A percentile compares a stretch with the other conserved stretches of the same genome.
phyloP scores from a whole-genome alignment of 2,329 filamentous ascomycete species.

The Geosmithia putterillii region DNA sequence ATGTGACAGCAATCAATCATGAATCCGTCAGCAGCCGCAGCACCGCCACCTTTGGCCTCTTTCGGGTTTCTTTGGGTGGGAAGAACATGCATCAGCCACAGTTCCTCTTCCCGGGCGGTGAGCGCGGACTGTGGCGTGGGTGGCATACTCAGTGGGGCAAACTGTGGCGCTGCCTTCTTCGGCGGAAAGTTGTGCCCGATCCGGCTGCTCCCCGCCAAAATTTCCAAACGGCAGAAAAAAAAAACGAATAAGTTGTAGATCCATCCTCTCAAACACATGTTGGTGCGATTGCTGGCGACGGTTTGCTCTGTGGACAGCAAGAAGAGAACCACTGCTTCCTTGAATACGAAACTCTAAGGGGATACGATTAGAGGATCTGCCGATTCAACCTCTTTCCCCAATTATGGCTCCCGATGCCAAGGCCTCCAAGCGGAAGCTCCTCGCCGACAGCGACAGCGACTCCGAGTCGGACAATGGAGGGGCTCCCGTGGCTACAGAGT shows the following conservation, averaged over 20 bases:
- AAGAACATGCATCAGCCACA: neutral
- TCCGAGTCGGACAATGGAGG: conserved; percentile 33
- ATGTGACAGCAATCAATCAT: neutral
- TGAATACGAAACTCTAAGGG: no score
- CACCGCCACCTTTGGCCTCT: neutral
- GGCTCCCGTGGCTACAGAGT: conserved; percentile 19
- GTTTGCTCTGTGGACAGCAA: neutral
- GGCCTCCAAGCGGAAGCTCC: conserved; percentile 27
- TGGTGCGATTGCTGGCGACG: neutral
- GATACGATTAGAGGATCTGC: no score
- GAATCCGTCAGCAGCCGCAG: neutral
- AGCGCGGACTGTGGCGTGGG: neutral
- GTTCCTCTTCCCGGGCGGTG: neutral
- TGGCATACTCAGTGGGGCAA: neutral
- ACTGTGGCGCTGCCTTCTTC: neutral
- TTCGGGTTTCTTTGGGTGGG: no score
- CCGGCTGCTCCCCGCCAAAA: conserved; percentile 17
- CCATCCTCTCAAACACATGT: neutral
- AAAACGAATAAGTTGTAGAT: conserved; percentile 2
- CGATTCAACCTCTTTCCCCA: neutral
- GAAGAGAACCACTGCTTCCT: no score
- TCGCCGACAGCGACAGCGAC: conserved; percentile 41
- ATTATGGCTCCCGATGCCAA: conserved; percentile 7
- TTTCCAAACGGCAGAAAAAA: conserved; percentile 16
- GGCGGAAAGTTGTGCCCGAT: neutral